phyloP scores from a whole-genome alignment of 1,139 yeast genomes.

The Hemisphaericaspora subhashii region DNA sequence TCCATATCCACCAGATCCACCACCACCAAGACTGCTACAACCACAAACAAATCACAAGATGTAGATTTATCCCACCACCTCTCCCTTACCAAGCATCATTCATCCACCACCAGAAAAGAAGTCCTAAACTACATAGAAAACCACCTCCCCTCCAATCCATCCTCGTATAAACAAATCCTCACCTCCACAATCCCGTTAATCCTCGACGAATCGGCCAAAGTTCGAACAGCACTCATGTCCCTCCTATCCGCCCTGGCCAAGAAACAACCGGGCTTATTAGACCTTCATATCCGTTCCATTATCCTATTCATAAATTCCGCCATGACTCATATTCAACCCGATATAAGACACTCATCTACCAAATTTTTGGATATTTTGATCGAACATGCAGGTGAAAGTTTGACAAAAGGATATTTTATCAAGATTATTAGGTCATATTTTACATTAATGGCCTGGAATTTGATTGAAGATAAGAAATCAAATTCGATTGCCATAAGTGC shows the following conservation, averaged over 20 bases:
- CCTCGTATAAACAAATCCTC: conserved; percentile 59
- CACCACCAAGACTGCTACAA: conserved; percentile 9
- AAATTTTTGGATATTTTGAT: conserved; percentile 59
- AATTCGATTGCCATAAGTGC: conserved; percentile 47
- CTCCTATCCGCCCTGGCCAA: conserved; percentile 52
- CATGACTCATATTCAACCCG: conserved; percentile 87
- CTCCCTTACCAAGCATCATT: conserved; percentile 76
- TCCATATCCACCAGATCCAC: conserved; percentile 32
- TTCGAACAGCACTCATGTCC: conserved; percentile 59
- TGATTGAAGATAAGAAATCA: conserved; percentile 42
- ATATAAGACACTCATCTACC: conserved; percentile 70
- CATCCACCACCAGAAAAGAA: conserved; percentile 71
- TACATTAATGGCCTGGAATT: conserved; percentile 63
- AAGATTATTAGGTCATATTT: conserved; percentile 59
- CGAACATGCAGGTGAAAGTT: conserved; percentile 43
- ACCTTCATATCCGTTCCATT: conserved; percentile 64
- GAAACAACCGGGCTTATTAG: conserved; percentile 56
- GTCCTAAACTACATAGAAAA: conserved; percentile 54
- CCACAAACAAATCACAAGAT: conserved; percentile 11
- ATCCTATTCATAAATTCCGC: conserved; percentile 84
- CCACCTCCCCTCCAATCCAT: conserved; percentile 49
- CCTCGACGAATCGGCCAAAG: conserved; percentile 62
- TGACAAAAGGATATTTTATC: conserved; percentile 53
- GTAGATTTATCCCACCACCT: conserved; percentile 57
- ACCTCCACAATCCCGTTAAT: conserved; percentile 56